These are phyloP conservation scores for Myxozyma lipomycoides DNA, from an alignment of 805 yeast genomes.

Conservation along the genomic window DNA sequence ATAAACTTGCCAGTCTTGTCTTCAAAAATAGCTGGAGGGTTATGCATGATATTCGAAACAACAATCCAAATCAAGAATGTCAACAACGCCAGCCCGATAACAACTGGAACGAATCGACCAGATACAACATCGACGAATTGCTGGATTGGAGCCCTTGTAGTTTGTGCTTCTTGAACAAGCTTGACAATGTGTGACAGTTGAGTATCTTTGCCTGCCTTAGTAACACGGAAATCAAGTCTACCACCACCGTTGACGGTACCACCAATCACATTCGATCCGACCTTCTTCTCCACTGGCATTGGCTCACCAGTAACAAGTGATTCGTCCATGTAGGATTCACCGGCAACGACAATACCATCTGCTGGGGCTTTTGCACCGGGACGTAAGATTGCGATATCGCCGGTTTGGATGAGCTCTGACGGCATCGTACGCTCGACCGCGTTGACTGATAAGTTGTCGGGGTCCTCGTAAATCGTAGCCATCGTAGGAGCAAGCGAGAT, in stretches of 20 bases:
- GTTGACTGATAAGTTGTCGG: constrained; percentile 12
- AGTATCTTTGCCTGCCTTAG: constrained; percentile 74
- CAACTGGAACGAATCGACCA: constrained; percentile 75
- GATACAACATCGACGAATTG: constrained; percentile 82
- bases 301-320: constrained; percentile 91
- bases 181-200: constrained; percentile 82
- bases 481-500: constrained; percentile 75
- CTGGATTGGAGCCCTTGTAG: constrained; percentile 86
- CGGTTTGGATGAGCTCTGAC: constrained; percentile 69
- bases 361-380: constrained; percentile 92
- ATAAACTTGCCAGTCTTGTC: constrained; percentile 52
- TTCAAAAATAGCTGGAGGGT: constrained; percentile 50
- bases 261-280: constrained; percentile 68
- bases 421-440: constrained; percentile 51
- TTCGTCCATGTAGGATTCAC: constrained; percentile 83
- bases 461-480: constrained; percentile 56
- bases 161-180: constrained; percentile 84
- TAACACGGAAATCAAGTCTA: constrained; percentile 62
- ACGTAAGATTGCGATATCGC: constrained; percentile 69
- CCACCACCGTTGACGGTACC: constrained; percentile 88
- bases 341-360: constrained; percentile 77
- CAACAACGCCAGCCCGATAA: constrained; percentile 54
- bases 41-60: constrained; percentile 37
- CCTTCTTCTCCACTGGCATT: constrained; percentile 59
- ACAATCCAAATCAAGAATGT: constrained; percentile 67